Evolutionary conservation across 805 yeast genomes (phyloP).

Genomic region (Dipodascopsis tothii): DNA sequence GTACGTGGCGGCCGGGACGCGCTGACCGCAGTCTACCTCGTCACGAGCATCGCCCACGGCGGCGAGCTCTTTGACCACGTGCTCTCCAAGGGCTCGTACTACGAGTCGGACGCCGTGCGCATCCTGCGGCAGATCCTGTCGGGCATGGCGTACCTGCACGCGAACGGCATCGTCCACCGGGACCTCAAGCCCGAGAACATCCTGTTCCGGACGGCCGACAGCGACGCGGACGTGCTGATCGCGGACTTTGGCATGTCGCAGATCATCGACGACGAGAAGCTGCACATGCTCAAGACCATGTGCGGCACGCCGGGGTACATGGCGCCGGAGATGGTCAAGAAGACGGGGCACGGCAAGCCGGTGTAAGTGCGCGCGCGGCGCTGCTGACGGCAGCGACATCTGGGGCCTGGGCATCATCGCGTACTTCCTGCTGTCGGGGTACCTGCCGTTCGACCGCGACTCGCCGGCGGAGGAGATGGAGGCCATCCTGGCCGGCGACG

Average conservation of each 20-base stretch:
- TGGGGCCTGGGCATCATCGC: constrained; percentile 73
- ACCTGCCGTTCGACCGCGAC: constrained; percentile 72
- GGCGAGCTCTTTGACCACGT: constrained; percentile 64
- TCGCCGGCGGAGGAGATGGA: constrained; percentile 58
- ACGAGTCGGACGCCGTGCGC: constrained; percentile 43
- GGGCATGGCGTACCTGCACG: constrained; percentile 53
- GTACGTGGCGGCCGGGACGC: constrained; percentile 28
- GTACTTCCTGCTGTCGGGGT: constrained; percentile 64
- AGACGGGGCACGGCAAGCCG: constrained; percentile 48
- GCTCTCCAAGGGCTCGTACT: constrained; percentile 39
- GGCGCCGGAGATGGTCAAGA: constrained; percentile 60
- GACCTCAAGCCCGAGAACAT: constrained; percentile 69
- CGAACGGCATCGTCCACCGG: constrained; percentile 56
- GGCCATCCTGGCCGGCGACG: constrained; percentile 55
- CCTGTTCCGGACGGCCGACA: constrained; percentile 40
- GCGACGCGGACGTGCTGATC: constrained; percentile 38
- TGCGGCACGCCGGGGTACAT: constrained; percentile 69
- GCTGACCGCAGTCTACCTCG: constrained; percentile 34
- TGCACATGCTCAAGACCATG: constrained; percentile 36
- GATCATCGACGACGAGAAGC: constrained; percentile 36
- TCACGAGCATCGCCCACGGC: constrained; percentile 60
- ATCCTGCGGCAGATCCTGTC: constrained; percentile 45
- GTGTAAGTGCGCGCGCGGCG: constrained; percentile 29
- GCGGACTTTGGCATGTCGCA: constrained; percentile 64
- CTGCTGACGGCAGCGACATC: constrained; percentile 37